Evolutionary conservation across 2,329 filamentous ascomycete species (phyloP), one percentile per base, ranked within the genome.

Genomic region (Albifimbria verrucaria): DNA sequence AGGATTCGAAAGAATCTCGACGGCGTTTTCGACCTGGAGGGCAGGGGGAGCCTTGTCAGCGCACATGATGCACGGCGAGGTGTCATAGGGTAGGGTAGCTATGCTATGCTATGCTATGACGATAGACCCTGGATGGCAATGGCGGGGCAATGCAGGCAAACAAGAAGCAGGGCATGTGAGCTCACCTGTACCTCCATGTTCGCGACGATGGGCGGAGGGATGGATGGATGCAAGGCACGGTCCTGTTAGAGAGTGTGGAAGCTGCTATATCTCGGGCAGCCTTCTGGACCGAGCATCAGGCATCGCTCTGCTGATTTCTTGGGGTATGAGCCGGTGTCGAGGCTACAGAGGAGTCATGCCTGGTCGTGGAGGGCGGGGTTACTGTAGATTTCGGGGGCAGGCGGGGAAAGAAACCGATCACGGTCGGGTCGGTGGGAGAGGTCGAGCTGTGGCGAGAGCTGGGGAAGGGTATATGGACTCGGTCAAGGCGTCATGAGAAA

Each of bases 1-100:
- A 55, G 90, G 90, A 73, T 93, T 87, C 77, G 87, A 94, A 72
- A 91, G 90, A 76, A 97, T 95, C 72, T 94, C 86, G 76, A 97
- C 94, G 73, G 94, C 94, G 77, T 90, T 93, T 76, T 94, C 89
- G 72, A 97, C 87, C 90, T 97, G 66, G 22, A 49, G 52, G 48
- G 48, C 42, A 48, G 55, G 26, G 57, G 61, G 22, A 62, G 57
- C 47, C 20, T 55, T 60, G 57, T 32, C 20, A 49, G 49, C 28
- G 57, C 48, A 55, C 55, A 25, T 36, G 43, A 55, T 55, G 54
- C 52, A 46, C 21, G 42, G 49, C 44, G 47, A 32, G 7, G 17
- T 7, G 43, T 25, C 18, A 45, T 20, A 48, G 28, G 17, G 21
- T 18, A 42, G 7, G 25, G 42, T n/a, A 21, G 22, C 18, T 18